These are phyloP conservation scores for Tinospora cordifolia DNA, from an alignment of 164 flowering plant species.

Conservation along the genomic window DNA sequence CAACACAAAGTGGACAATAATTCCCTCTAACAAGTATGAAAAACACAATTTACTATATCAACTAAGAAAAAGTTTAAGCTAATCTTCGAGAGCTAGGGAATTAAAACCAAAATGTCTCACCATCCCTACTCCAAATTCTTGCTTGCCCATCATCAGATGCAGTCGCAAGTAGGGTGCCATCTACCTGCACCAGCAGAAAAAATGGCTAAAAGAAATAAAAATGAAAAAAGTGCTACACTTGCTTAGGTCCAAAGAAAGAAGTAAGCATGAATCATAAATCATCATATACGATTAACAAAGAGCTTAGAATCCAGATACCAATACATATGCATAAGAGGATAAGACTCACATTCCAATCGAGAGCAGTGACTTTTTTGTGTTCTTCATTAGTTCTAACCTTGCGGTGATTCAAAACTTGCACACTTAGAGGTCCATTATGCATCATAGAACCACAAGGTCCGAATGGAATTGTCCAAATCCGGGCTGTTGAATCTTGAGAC, in stretches of 20 bases:
- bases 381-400: conserved; percentile 82
- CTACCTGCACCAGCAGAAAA: conserved; percentile 39
- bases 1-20: background rate
- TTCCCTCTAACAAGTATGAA: background rate
- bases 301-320: background rate
- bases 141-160: conserved; percentile 99
- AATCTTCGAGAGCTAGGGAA: background rate
- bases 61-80: background rate
- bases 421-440: conserved; percentile 48
- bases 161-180: conserved; percentile 92
- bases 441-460: conserved; percentile 41
- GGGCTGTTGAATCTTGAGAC: conserved; percentile 95
- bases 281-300: background rate
- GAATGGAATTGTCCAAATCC: conserved; percentile 80
- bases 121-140: conserved; percentile 88
- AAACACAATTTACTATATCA: background rate
- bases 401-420: conserved; percentile 70
- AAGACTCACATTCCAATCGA: conserved; percentile 96
- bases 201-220: background rate
- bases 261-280: background rate
- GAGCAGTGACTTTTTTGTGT: conserved; percentile 91
- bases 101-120: conserved; percentile 27
- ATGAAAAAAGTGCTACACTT: background rate
- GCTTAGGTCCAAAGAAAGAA: background rate
- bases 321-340: background rate